Conservation (phyloP, 176 grass and related monocot species). For the Phragmites australis region DNA sequence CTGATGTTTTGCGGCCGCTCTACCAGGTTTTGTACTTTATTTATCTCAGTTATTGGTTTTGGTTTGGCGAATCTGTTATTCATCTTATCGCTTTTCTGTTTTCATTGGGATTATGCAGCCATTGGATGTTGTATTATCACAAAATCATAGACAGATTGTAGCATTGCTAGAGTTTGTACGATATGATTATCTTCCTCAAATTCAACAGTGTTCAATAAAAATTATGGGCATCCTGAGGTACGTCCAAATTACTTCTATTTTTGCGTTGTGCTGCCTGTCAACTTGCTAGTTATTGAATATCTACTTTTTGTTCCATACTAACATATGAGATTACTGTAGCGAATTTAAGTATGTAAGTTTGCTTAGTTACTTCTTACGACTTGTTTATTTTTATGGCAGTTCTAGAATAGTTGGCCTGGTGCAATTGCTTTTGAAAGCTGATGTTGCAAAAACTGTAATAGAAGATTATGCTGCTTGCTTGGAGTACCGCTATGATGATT, state of each 20-base stretch:
- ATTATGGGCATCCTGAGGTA: slow-evolving; percentile 92
- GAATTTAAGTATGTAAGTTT: not conserved
- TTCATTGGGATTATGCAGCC: slow-evolving; percentile 54
- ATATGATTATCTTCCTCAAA: slow-evolving; percentile 86
- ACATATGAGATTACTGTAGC: slow-evolving; percentile 5
- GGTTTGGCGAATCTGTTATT: slow-evolving; percentile 11
- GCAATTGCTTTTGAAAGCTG: slow-evolving; percentile 79
- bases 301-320: not conserved
- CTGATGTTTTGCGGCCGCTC: slow-evolving; percentile 84
- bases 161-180: slow-evolving; percentile 91
- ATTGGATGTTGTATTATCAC: slow-evolving; percentile 79
- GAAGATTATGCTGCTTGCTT: slow-evolving; percentile 97
- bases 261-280: not conserved
- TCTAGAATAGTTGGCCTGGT: slow-evolving; percentile 83
- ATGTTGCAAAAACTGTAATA: slow-evolving; percentile 67
- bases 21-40: slow-evolving; percentile 70
- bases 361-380: slow-evolving; percentile 5
- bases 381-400: slow-evolving; percentile 53
- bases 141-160: slow-evolving; percentile 75
- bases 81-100: slow-evolving; percentile 15
- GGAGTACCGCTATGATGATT: slow-evolving; percentile 93
- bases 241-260: slow-evolving; percentile 26
- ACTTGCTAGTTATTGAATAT: not conserved
- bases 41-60: slow-evolving; percentile 13
- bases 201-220: slow-evolving; percentile 91